Evolutionary conservation across 768 basidiomycete genomes (phyloP), one percentile per base, ranked within the genome.

Genomic region (Macrolepiota dolichaula): DNA sequence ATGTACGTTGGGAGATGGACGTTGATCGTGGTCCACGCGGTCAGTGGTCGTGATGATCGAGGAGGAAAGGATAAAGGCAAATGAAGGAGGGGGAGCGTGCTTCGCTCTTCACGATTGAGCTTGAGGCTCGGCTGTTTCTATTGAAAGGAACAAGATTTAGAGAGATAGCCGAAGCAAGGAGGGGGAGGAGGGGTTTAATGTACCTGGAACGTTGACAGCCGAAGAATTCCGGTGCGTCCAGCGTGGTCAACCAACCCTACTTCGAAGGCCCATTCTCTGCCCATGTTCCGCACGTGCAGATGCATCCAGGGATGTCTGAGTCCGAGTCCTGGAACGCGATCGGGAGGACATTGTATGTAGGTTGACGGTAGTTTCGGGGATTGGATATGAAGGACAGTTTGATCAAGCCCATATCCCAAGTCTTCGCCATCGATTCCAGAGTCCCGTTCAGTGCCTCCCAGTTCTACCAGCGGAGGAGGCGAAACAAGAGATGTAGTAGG

Each of bases 191-290:
- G n/a, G 24, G 22, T 6, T 27, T 32, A 32, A 3, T 49, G 22
- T 65, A 93, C 91, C 88, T 93, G 91, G 65, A 93, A 93, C 5
- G 92, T 93, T 24, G 90, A 91, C 65, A 86, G 81, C 36, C 91
- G 79, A 37, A 91, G 69, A 54, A 82, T 71, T 2, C 91, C 91
- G 63, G 76, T 76, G 61, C 81, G 77, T 13, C 85, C 84, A 12
- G 72, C 70, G 57, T 79, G 80, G 74, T 93, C 91, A 57, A 86
- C 83, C 29, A 93, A 66, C 5, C 29, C 91, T 17, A 91, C 78
- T 72, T 92, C 90, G 63, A 92, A 85, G 15, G 86, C 81, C 88
- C 88, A 92, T 62, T 86, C 84, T 59, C 82, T 77, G 44, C 80
- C 82, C 68, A 92, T 60, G 7, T 86, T 81, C 51, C 89, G 84